A percentile compares a stretch with the other conserved stretches of the same genome.
Conservation (phyloP, 305 asterid species). For the Petunia hybrid region DNA sequence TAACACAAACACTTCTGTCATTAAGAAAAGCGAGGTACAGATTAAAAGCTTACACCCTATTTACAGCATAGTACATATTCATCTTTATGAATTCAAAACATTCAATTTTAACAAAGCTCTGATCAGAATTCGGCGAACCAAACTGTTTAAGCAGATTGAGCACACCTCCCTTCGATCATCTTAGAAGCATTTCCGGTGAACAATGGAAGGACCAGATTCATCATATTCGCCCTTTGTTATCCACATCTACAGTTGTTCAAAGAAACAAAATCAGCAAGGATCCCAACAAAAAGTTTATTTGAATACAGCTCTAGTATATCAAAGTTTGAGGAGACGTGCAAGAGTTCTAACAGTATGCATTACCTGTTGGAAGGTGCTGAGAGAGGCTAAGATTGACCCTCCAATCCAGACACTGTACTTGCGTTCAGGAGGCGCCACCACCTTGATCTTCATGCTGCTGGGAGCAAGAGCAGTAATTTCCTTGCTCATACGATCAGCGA, state of each 20-base stretch:
- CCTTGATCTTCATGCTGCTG: conserved; percentile 34
- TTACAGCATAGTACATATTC: conserved; percentile 18
- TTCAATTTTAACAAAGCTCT: conserved; percentile 19
- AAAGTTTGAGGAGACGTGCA: conserved; percentile 2
- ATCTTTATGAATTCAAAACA: conserved; percentile 24
- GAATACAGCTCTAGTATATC: background rate
- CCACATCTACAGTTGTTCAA: conserved; percentile 48
- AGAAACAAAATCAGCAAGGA: conserved; percentile 6
- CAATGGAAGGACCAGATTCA: conserved; percentile 45
- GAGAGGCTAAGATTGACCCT: conserved; percentile 34
- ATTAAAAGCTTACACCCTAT: conserved; percentile 27
- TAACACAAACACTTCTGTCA: conserved; percentile 10
- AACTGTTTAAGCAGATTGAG: conserved; percentile 28
- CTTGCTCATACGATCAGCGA: conserved; percentile 42
- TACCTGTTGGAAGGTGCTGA: conserved; percentile 44
- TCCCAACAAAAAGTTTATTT: background rate
- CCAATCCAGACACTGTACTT: conserved; percentile 37
- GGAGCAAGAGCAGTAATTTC: conserved; percentile 38
- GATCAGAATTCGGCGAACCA: background rate
- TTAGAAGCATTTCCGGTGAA: conserved; percentile 51
- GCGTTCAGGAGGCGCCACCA: conserved; percentile 36
- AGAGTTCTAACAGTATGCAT: background rate
- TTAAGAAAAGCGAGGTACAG: background rate
- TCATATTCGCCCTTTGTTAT: conserved; percentile 45
- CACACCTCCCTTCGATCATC: background rate